Evolutionary conservation across 2,329 filamentous ascomycete species (phyloP).

Genomic region (Penicillium olsonii): DNA sequence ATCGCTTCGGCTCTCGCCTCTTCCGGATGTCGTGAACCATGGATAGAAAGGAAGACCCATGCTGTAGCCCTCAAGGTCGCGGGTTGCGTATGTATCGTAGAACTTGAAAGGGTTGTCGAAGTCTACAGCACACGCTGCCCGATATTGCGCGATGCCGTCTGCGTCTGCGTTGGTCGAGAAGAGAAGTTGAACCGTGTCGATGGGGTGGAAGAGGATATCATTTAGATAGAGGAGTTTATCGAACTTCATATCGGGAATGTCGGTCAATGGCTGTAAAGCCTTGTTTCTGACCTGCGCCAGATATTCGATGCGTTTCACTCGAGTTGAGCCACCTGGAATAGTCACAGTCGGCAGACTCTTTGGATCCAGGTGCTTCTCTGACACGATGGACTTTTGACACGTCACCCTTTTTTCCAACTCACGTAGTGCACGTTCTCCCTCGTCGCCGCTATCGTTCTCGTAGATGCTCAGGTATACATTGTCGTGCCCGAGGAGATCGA

Average conservation of each 20-base stretch:
- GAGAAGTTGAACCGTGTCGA: constrained; percentile 62
- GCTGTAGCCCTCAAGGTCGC: constrained; percentile 68
- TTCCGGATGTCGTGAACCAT: constrained; percentile 61
- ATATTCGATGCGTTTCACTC: constrained; percentile 73
- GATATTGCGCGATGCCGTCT: constrained; percentile 60
- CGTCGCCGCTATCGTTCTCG: constrained; percentile 66
- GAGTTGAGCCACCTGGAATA: constrained; percentile 62
- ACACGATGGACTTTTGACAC: constrained; percentile 58
- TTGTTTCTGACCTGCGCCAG: constrained; percentile 72
- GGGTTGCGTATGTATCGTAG: constrained; percentile 75
- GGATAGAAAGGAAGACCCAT: constrained; percentile 73
- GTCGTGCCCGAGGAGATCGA: constrained; percentile 65
- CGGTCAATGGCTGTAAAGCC: constrained; percentile 64
- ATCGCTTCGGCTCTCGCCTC: constrained; percentile 60
- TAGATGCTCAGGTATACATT: constrained; percentile 74
- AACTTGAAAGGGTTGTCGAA: constrained; percentile 73
- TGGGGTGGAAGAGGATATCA: constrained; percentile 64
- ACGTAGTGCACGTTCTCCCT: constrained; percentile 56
- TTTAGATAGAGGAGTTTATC: constrained; percentile 65
- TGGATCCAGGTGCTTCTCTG: constrained; percentile 61
- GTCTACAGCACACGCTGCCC: constrained; percentile 73
- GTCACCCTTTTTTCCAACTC: constrained; percentile 54
- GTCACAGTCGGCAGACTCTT: constrained; percentile 60
- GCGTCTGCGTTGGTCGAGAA: constrained; percentile 60
- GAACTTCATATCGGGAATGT: constrained; percentile 46